Evolutionary conservation across 495 filamentous ascomycete genomes (phyloP).

Genomic region (Thermothielavioides terrestris): DNA sequence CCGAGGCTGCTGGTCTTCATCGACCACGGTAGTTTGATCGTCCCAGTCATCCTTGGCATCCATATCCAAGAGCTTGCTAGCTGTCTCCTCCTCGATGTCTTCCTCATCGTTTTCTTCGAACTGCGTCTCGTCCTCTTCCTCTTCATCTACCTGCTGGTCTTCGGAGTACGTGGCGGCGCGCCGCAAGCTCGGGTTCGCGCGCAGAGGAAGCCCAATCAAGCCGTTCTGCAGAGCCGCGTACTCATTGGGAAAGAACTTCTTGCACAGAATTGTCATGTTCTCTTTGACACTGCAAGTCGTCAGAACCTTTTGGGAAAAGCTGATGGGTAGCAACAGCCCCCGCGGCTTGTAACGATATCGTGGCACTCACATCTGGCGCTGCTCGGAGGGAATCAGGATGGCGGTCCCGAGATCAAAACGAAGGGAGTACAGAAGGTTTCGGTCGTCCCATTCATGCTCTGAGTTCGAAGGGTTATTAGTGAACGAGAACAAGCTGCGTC

Average conservation of each 20-base stretch:
- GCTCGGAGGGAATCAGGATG: conserved; percentile 5
- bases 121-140: neutral
- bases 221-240: neutral
- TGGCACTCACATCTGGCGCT: conserved; percentile 9
- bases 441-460: conserved; percentile 26
- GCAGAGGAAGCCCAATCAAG: neutral
- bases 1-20: neutral
- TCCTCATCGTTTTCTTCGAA: neutral
- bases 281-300: conserved; percentile 2
- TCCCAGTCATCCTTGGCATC: neutral
- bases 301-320: neutral
- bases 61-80: neutral
- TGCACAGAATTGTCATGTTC: conserved; percentile 5
- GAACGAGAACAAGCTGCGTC: neutral
- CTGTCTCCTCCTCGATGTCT: neutral
- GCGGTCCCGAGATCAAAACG: conserved; percentile 6
- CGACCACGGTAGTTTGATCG: neutral
- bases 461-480: neutral
- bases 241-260: conserved; percentile 2
- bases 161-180: neutral
- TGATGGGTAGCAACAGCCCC: no score
- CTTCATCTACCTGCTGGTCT: neutral
- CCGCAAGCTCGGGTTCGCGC: neutral
- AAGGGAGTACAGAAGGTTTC: conserved; percentile 24
- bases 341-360: no score